A percentile compares a stretch with the other conserved stretches of the same genome.
Evolutionary conservation across 139 green algal genomes (phyloP).

Genomic region (Diplosphaera chodatii): DNA sequence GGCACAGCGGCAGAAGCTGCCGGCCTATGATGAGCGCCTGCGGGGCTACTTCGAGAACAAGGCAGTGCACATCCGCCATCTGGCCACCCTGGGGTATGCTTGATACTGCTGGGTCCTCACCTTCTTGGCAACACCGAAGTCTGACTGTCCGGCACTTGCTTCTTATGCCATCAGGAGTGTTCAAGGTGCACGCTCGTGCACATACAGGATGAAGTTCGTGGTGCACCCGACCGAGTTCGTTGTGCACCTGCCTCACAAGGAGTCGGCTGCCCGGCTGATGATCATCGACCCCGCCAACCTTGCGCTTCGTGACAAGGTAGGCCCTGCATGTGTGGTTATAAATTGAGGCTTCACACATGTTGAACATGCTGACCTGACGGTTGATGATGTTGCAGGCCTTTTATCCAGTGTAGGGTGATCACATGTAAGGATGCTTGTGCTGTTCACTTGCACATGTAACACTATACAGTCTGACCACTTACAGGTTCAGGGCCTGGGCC

Average conservation of each 20-base stretch:
- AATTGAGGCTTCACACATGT: too few species aligned
- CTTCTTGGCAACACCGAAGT: too few species aligned
- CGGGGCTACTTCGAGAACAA: slow-evolving; percentile 45
- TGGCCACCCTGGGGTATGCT: slow-evolving; percentile 8
- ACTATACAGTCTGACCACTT: background rate
- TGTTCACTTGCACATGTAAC: too few species aligned
- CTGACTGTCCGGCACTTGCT: too few species aligned
- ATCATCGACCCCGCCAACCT: background rate
- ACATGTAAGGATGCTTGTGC: too few species aligned
- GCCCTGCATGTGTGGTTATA: too few species aligned
- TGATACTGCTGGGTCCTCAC: too few species aligned
- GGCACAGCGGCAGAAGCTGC: slow-evolving; percentile 22
- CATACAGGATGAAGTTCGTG: slow-evolving; percentile 33
- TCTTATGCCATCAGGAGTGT: too few species aligned
- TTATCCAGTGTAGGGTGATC: too few species aligned
- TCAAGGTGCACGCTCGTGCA: too few species aligned
- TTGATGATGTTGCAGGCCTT: too few species aligned
- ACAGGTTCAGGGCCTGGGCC: background rate
- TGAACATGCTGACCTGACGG: too few species aligned
- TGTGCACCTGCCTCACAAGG: slow-evolving; percentile 31
- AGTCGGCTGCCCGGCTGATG: background rate
- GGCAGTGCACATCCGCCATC: slow-evolving; percentile 39
- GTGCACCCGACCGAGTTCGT: slow-evolving; percentile 37
- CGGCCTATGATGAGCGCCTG: slow-evolving; percentile 41
- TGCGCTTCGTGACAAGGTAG: background rate